Base-by-base conservation (phyloP, 192 early-diverging fungal genomes). In the Backusella tarrabulga region DNA sequence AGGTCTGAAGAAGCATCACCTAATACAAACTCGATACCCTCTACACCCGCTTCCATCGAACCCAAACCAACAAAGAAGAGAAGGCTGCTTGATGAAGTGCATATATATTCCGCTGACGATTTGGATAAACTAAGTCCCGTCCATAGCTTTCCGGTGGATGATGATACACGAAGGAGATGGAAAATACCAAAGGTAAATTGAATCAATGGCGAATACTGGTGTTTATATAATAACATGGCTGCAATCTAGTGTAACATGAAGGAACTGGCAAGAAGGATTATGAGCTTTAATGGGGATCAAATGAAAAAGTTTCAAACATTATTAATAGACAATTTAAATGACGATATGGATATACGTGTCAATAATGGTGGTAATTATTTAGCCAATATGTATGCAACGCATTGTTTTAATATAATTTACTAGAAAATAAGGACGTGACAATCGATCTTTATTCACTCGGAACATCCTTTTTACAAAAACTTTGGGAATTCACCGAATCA, bases 401-500 rank as follows among this genome's bases (percentile, higher is more conserved):
- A 9, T 38, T 38, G 36, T 29, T 40, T 17, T 17, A 32, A 32
- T 32, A 32, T 32, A 32, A 1, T 32, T 32, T 40, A 29, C 26
- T 54, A 52, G 12, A 44, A 68, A 8, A 42, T 76, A 34, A 38
- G 52, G 77, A 41, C 23, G 77, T 67, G 35, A 63, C 73, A 1
- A 26, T 78, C 9, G 72, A 79, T 21, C 50, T 79, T 29, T 79
- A 79, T 56, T 79, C 78, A 41, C 73, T 79, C 2, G 78, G 78
- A 23, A 26, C 78, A n/a, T n/a, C 40, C 14, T 46, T 79, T n/a
- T 32, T 79, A n/a, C 15, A 70, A 32, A 46, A 44, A 32, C 7
- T 79, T 6, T 79, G 78, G 78, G 44, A 79, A 19, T 79, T 68
- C 6, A 68, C 73, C 19, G 66, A 77, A 63, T 26, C 23, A 29